Percentiles rank a stretch among this genome's conserved stretches.
phyloP scores from a whole-genome alignment of 768 basidiomycete genomes.

The Panaeolus cyanescens region DNA sequence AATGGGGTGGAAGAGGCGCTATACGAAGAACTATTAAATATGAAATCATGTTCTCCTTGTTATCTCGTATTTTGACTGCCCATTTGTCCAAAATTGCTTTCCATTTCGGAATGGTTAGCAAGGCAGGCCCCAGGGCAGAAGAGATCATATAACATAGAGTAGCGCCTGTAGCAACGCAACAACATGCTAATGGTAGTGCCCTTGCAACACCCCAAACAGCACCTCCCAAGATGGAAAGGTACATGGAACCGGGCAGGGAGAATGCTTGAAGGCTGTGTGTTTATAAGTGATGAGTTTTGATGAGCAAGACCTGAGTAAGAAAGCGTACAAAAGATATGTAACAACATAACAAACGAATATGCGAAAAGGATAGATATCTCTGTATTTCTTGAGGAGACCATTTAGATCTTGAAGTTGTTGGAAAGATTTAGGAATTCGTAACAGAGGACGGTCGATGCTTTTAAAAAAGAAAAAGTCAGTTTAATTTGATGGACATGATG shows the following conservation, averaged over 20 bases:
- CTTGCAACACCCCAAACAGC: constrained; percentile 91
- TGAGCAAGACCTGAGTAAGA: constrained; percentile 1
- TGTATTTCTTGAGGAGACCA: constrained; percentile 85
- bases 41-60: constrained; percentile 84
- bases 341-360: constrained; percentile 86
- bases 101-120: constrained; percentile 86
- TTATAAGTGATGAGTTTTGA: not conserved
- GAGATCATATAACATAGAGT: constrained; percentile 92
- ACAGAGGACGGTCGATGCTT: constrained; percentile 72
- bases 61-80: constrained; percentile 74
- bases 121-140: constrained; percentile 88
- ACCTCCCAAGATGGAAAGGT: constrained; percentile 93
- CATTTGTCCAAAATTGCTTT: constrained; percentile 81
- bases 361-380: constrained; percentile 82
- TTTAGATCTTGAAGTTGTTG: constrained; percentile 86
- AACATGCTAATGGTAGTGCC: constrained; percentile 88
- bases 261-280: constrained; percentile 85
- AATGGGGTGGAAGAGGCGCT: constrained; percentile 92
- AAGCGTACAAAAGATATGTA: constrained; percentile 88
- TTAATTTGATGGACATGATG: not conserved
- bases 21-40: constrained; percentile 96
- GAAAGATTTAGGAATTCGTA: constrained; percentile 89
- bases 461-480: constrained; percentile 9
- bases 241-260: constrained; percentile 97
- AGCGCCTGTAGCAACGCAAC: constrained; percentile 90